phyloP scores from a whole-genome alignment of 1,139 yeast genomes.

The Pichia sp. region DNA sequence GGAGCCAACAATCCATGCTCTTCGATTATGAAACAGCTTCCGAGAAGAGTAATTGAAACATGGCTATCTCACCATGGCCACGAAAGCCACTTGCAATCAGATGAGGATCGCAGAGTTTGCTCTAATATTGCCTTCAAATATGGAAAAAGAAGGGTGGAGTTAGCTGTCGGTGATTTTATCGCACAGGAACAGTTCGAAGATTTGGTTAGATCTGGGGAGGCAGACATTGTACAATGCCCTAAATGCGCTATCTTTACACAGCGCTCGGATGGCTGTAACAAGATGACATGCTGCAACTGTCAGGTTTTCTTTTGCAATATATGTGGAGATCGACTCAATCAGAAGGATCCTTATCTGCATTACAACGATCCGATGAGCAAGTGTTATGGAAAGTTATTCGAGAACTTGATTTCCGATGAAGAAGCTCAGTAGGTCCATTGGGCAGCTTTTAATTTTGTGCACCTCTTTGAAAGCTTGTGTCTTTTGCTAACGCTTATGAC shows the following conservation, averaged over 20 bases:
- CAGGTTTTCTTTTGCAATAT: conserved; percentile 50
- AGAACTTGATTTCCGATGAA: conserved; percentile 45
- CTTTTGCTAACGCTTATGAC: too few relatives aligned
- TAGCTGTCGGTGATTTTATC: conserved; percentile 43
- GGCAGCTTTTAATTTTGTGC: too few relatives aligned
- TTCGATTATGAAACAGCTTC: conserved; percentile 35
- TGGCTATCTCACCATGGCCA: conserved; percentile 34
- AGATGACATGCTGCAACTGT: conserved; percentile 58
- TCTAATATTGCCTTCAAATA: conserved; percentile 42
- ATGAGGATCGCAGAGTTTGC: conserved; percentile 26
- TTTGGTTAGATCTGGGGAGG: conserved; percentile 39
- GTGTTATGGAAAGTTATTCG: conserved; percentile 53
- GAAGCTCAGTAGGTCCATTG: not conserved
- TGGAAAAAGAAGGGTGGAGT: conserved; percentile 44
- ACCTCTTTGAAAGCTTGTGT: too few relatives aligned
- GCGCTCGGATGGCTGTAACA: conserved; percentile 63
- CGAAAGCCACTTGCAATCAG: conserved; percentile 23
- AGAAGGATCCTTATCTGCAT: conserved; percentile 51
- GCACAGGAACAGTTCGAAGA: conserved; percentile 48
- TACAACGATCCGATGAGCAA: conserved; percentile 39
- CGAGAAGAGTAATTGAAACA: conserved; percentile 39
- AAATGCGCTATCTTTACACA: conserved; percentile 52
- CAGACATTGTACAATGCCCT: conserved; percentile 51
- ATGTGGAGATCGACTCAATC: conserved; percentile 45
- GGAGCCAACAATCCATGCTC: conserved; percentile 50